These are phyloP conservation scores for Antrodiella citrinella DNA, from an alignment of 768 basidiomycete genomes.

Conservation along the genomic window DNA sequence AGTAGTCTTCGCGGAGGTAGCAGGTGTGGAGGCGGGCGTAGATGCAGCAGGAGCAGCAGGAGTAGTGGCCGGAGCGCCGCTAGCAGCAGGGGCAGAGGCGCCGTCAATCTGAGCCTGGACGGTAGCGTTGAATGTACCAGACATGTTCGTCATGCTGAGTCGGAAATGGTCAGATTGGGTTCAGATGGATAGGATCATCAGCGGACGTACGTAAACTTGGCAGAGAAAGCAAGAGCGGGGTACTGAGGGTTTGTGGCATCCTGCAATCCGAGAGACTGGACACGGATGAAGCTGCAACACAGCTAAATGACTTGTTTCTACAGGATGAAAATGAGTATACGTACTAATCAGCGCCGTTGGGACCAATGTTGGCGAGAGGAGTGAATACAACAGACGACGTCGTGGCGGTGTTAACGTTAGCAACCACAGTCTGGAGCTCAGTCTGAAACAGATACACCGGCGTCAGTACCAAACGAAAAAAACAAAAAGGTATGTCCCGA, in stretches of 20 bases:
- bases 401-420: constrained; percentile 44
- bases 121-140: constrained; percentile 53
- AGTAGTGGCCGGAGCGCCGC: constrained; percentile 15
- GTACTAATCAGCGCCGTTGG: constrained; percentile 7
- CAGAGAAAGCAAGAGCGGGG: constrained; percentile 66
- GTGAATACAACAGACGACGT: constrained; percentile 28
- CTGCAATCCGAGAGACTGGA: constrained; percentile 50
- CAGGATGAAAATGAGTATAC: not conserved
- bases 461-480: not conserved
- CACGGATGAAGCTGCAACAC: constrained; percentile 61
- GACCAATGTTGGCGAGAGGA: constrained; percentile 5
- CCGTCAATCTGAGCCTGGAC: constrained; percentile 54
- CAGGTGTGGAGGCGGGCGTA: not conserved
- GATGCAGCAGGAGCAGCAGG: constrained; percentile 1
- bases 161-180: too few species aligned
- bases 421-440: constrained; percentile 41
- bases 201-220: constrained; percentile 60
- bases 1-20: constrained; percentile 6
- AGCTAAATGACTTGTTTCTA: not conserved
- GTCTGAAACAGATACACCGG: constrained; percentile 33
- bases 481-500: not conserved
- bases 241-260: constrained; percentile 45
- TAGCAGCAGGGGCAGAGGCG: constrained; percentile 48
- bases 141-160: constrained; percentile 66
- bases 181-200: not conserved